Conservation (phyloP, 2,329 filamentous ascomycete genomes). For the Sclerotinia sclerotiorum region DNA sequence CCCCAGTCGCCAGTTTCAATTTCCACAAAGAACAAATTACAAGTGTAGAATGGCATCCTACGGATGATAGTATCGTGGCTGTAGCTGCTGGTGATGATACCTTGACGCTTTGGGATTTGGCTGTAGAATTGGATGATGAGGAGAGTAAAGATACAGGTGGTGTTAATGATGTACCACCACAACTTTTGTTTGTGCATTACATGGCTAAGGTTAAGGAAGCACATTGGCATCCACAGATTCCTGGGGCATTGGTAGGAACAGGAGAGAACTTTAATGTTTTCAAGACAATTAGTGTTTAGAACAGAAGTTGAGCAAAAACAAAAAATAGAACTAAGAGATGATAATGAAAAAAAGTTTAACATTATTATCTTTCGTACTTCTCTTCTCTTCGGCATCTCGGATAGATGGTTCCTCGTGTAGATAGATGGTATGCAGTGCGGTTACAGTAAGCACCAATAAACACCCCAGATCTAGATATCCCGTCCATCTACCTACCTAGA, state of each 20-base stretch:
- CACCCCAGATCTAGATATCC: no score
- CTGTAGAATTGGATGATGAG: conserved; percentile 94
- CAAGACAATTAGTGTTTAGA: conserved; percentile 76
- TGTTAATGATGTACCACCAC: conserved; percentile 86
- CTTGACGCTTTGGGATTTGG: conserved; percentile 93
- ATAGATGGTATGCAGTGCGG: neutral
- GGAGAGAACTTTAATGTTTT: conserved; percentile 86
- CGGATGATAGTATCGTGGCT: conserved; percentile 91
- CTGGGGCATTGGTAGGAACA: conserved; percentile 83
- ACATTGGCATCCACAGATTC: conserved; percentile 97
- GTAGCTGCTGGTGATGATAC: conserved; percentile 93
- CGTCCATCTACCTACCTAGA: no score
- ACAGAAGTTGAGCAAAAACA: neutral
- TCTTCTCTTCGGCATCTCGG: neutral
- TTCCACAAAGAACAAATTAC: conserved; percentile 98
- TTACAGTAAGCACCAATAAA: no score
- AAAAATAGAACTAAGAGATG: neutral
- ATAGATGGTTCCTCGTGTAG: neutral
- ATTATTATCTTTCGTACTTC: neutral
- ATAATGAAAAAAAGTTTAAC: conserved; percentile 16
- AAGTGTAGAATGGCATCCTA: conserved; percentile 94
- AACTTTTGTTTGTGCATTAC: conserved; percentile 95
- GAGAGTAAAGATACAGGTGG: conserved; percentile 88
- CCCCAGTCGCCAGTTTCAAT: conserved; percentile 86
- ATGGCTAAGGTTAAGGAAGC: conserved; percentile 92